phyloP scores from a whole-genome alignment of 73 alveolate genomes.

The Tetrahymena borealis region DNA sequence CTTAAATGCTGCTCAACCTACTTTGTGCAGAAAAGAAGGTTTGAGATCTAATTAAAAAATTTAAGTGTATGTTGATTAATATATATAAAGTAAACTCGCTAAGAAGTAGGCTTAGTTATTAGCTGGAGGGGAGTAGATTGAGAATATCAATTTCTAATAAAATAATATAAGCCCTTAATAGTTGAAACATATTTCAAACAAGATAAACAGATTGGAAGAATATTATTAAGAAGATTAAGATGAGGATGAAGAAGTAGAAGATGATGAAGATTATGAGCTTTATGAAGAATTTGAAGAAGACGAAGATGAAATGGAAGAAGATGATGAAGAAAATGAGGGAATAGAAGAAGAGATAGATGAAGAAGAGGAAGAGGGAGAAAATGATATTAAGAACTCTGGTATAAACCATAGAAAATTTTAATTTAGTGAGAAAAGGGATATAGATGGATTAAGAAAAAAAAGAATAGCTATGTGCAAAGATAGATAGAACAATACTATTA shows the following conservation, averaged over 20 bases:
- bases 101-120: not conserved
- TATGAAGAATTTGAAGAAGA: not conserved
- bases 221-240: not conserved
- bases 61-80: not conserved
- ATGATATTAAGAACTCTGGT: too few species aligned
- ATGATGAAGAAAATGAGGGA: not conserved
- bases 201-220: not conserved
- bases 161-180: not conserved
- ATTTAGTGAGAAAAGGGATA: not conserved
- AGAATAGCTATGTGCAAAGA: not conserved
- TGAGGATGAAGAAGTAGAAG: not conserved
- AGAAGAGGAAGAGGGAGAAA: not conserved
- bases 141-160: not conserved
- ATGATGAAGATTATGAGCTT: not conserved
- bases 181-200: not conserved
- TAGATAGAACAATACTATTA: not conserved
- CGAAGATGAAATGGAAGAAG: not conserved
- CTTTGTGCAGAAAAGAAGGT: not conserved
- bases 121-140: not conserved
- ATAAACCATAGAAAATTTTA: not conserved
- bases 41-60: not conserved
- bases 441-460: not conserved
- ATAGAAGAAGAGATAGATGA: not conserved
- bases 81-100: not conserved
- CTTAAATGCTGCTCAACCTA: not conserved